Evolutionary conservation across 768 basidiomycete genomes (phyloP), one percentile per base, ranked within the genome.

Genomic region (Leccinum sublutescens): DNA sequence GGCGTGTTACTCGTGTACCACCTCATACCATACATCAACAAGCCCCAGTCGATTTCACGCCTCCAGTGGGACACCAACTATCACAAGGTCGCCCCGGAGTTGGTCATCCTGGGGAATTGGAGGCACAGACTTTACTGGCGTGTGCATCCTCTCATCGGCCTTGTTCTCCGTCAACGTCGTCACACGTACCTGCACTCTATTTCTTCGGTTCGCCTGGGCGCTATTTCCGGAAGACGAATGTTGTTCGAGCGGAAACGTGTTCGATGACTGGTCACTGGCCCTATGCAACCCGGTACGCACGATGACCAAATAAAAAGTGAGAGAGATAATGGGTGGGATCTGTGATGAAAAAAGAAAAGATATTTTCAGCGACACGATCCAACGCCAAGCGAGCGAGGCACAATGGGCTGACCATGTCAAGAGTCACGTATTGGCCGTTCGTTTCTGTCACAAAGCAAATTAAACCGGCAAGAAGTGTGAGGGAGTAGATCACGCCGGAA

Each of bases 271-370:
- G 31, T 23, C 34, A 4, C 47, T 33, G 33, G 56, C 56, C 45
- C 40, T 55, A 25, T 58, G 38, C 27, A 71, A 15, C 1, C 71
- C 75, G 31, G 76, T 66, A 38, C 77, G 78, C 19, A 79, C 68
- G 36, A 78, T 77, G 49, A 79, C 73, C 76, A 78, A 73, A 64
- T 76, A 76, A 66, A 77, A 79, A 5, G 74, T 72, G 66, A 79
- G 77, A 9, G 72, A 75, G 56, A 78, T 77, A 53, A 78, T 74
- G 23, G 75, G 77, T 11, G 70, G 70, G 48, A 74, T 62, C 76
- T 77, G 31, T 19, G 17, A 43, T 43, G 36, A 38, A 15, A 38
- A 43, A 21, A n/a, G 3, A 47, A 47, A 43, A 19, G n/a, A 19
- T 2, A 11, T 10, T 14, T 5, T 58, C 50, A 62, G 57, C 29